A percentile compares a stretch with the other conserved stretches of the same genome.
Evolutionary conservation across 495 filamentous ascomycete genomes (phyloP).

Genomic region (Xylaria acuta): DNA sequence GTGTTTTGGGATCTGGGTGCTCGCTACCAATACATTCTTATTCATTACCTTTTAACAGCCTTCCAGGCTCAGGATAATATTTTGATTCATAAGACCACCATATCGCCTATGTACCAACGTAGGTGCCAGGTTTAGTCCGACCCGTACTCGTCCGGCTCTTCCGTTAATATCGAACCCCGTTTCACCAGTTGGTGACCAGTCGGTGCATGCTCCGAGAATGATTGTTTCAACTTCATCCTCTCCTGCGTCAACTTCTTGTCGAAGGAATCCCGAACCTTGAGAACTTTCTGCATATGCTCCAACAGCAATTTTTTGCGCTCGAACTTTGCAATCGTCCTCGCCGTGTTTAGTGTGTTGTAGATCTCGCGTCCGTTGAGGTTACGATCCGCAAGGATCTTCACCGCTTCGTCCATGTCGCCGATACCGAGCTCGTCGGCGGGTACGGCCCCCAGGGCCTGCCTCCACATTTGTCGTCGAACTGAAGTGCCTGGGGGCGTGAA

Average conservation of each 20-base stretch:
- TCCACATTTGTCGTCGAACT: slow-evolving; percentile 30
- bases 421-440: slow-evolving; percentile 11
- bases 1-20: background rate
- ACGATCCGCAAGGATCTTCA: slow-evolving; percentile 14
- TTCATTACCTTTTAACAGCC: background rate
- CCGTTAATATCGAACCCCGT: slow-evolving; percentile 26
- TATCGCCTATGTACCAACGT: background rate
- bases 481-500: slow-evolving; percentile 30
- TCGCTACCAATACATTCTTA: background rate
- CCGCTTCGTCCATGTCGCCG: background rate
- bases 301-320: slow-evolving; percentile 32
- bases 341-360: slow-evolving; percentile 42
- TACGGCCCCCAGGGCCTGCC: slow-evolving; percentile 10
- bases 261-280: slow-evolving; percentile 29
- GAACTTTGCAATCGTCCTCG: slow-evolving; percentile 38
- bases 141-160: background rate
- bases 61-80: background rate
- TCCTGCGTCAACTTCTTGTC: slow-evolving; percentile 10
- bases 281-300: slow-evolving; percentile 39
- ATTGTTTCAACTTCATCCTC: slow-evolving; percentile 11
- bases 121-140: background rate
- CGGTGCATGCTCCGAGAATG: background rate
- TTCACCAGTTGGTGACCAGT: slow-evolving; percentile 1
- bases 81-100: background rate
- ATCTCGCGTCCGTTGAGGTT: slow-evolving; percentile 47